Conservation (phyloP, 495 filamentous ascomycete species). For the Penicillium lividum region DNA sequence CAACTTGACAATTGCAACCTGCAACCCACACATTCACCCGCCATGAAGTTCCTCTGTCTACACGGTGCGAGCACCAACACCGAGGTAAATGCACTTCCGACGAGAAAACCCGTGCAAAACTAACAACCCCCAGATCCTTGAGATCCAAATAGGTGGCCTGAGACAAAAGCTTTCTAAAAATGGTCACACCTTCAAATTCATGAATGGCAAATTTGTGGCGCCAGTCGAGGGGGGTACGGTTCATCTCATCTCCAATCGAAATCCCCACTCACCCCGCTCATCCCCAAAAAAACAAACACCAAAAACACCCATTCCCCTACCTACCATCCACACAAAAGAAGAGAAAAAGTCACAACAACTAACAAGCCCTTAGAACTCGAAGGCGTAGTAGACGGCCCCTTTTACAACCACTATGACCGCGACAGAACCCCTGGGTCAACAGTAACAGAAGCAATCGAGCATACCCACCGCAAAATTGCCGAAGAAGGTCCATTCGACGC, state of each 20-base stretch:
- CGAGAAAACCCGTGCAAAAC: background rate
- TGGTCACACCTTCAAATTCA: constrained; percentile 37
- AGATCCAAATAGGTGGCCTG: constrained; percentile 43
- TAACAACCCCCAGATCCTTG: constrained; percentile 35
- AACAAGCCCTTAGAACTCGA: constrained; percentile 31
- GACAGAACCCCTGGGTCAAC: constrained; percentile 24
- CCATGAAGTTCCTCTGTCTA: constrained; percentile 44
- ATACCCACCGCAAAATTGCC: constrained; percentile 33
- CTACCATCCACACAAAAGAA: background rate
- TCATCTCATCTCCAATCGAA: background rate
- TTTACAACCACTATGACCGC: constrained; percentile 41
- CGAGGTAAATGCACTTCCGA: constrained; percentile 27
- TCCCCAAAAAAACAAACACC: background rate
- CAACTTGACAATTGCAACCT: background rate
- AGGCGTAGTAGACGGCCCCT: constrained; percentile 38
- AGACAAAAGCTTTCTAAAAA: constrained; percentile 32
- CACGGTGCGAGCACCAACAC: constrained; percentile 40
- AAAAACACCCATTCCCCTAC: background rate
- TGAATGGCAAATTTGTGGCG: constrained; percentile 33
- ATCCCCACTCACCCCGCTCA: constrained; percentile 3
- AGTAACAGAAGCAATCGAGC: constrained; percentile 34
- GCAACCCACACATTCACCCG: background rate
- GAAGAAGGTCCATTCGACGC: constrained; percentile 47
- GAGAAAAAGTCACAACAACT: background rate
- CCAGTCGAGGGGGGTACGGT: constrained; percentile 33